Conservation (phyloP, 2,329 filamentous ascomycete genomes). For the Ascosphaera acerosa region DNA sequence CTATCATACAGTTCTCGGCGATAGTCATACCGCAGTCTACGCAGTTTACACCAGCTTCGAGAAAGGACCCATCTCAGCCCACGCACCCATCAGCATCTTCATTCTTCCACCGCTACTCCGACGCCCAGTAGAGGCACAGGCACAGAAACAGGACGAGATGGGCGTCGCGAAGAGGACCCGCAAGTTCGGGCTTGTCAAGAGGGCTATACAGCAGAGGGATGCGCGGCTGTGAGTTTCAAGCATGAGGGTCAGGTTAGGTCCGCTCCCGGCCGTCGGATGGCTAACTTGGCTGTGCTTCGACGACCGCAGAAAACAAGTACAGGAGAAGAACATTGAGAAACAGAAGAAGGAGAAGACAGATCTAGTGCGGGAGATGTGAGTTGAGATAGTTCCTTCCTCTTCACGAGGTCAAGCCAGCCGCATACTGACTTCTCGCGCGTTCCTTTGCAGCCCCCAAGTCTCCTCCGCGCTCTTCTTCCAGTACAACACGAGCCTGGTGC, state of each 20-base stretch:
- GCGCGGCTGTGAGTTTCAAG: conserved; percentile 30
- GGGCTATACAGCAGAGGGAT: conserved; percentile 61
- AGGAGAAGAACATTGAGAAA: conserved; percentile 30
- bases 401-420: conserved; percentile 5
- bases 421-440: conserved; percentile 1
- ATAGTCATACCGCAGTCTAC: no score
- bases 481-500: conserved; percentile 64
- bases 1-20: no score
- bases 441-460: conserved; percentile 39
- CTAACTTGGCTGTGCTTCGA: background rate
- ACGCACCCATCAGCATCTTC: no score
- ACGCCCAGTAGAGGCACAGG: no score
- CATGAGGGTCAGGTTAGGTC: conserved; percentile 1
- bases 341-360: conserved; percentile 29
- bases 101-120: no score
- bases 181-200: conserved; percentile 68
- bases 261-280: background rate
- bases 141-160: no score
- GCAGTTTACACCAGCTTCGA: no score
- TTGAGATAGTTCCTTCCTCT: conserved; percentile 7
- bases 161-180: conserved; percentile 72
- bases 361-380: conserved; percentile 45
- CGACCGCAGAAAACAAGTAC: conserved; percentile 39
- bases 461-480: conserved; percentile 70
- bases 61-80: no score